Conservation (phyloP, 1,284 basidiomycete species). For the Leccinum insolens region DNA sequence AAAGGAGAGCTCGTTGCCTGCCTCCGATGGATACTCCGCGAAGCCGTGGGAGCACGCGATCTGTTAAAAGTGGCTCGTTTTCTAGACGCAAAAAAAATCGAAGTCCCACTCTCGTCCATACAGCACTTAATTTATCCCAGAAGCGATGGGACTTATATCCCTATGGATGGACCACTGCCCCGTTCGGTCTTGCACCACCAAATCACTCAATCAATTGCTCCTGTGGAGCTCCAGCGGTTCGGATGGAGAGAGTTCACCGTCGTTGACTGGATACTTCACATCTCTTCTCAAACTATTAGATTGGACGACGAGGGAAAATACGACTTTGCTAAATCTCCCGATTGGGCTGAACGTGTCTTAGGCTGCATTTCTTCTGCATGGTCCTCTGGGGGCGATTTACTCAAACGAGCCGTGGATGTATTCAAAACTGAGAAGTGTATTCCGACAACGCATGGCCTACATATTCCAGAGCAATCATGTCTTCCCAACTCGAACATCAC, state of each 20-base stretch:
- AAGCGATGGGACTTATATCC: slow-evolving; percentile 1
- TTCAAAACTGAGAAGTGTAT: slow-evolving; percentile 71
- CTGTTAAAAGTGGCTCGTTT: slow-evolving; percentile 65
- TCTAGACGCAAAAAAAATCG: slow-evolving; percentile 34
- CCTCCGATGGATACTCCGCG: slow-evolving; percentile 70
- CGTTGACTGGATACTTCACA: slow-evolving; percentile 72
- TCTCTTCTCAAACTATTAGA: slow-evolving; percentile 42
- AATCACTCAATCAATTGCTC: slow-evolving; percentile 57
- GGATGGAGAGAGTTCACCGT: slow-evolving; percentile 82
- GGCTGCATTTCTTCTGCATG: slow-evolving; percentile 70
- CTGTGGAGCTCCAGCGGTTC: slow-evolving; percentile 58
- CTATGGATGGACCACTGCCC: slow-evolving; percentile 77
- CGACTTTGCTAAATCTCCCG: slow-evolving; percentile 66
- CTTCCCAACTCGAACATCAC: slow-evolving; percentile 48
- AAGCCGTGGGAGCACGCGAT: slow-evolving; percentile 41
- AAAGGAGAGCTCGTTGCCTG: slow-evolving; percentile 78
- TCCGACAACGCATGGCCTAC: slow-evolving; percentile 80
- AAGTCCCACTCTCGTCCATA: slow-evolving; percentile 57
- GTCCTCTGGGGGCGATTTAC: slow-evolving; percentile 38
- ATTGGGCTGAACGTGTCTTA: slow-evolving; percentile 84
- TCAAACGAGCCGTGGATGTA: slow-evolving; percentile 50
- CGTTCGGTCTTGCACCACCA: slow-evolving; percentile 69
- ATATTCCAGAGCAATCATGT: slow-evolving; percentile 75
- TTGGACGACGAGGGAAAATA: slow-evolving; percentile 45
- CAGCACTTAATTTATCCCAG: slow-evolving; percentile 65